phyloP scores from a whole-genome alignment of 2,329 filamentous ascomycete species.

The Tolypocladium pustulatum region DNA sequence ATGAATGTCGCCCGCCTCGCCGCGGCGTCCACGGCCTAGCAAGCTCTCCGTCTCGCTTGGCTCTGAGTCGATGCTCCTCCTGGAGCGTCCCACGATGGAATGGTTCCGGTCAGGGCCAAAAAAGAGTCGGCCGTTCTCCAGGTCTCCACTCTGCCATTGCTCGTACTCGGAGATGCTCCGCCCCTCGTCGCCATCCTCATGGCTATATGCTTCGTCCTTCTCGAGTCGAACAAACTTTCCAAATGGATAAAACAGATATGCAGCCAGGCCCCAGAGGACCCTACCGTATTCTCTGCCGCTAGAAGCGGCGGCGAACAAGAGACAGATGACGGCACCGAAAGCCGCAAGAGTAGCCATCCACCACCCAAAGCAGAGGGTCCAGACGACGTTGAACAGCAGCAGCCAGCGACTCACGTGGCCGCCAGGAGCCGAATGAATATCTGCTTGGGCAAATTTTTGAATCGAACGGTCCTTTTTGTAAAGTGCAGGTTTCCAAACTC shows the following conservation, averaged over 20 bases:
- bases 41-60: constrained; percentile 82
- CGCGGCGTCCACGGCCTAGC: constrained; percentile 51
- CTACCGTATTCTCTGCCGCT: constrained; percentile 79
- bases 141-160: constrained; percentile 95
- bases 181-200: constrained; percentile 92
- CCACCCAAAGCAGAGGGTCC: constrained; percentile 91
- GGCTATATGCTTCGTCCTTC: constrained; percentile 85
- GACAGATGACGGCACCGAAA: constrained; percentile 65
- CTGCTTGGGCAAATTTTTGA: constrained; percentile 88
- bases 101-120: constrained; percentile 74
- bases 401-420: constrained; percentile 77
- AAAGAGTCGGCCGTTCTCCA: constrained; percentile 91
- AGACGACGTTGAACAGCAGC: constrained; percentile 77
- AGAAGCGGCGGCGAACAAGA: constrained; percentile 65
- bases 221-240: constrained; percentile 91
- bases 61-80: constrained; percentile 78
- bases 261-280: constrained; percentile 72
- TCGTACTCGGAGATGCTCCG: constrained; percentile 98
- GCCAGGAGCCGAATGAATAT: constrained; percentile 92
- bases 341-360: constrained; percentile 78
- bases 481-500: constrained; percentile 95
- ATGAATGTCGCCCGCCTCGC: constrained; percentile 31
- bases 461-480: constrained; percentile 98
- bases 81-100: constrained; percentile 75
- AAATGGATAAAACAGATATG: constrained; percentile 91